Evolutionary conservation across 2,329 filamentous ascomycete species (phyloP).

Genomic region (Colletotrichum euphorbiae): DNA sequence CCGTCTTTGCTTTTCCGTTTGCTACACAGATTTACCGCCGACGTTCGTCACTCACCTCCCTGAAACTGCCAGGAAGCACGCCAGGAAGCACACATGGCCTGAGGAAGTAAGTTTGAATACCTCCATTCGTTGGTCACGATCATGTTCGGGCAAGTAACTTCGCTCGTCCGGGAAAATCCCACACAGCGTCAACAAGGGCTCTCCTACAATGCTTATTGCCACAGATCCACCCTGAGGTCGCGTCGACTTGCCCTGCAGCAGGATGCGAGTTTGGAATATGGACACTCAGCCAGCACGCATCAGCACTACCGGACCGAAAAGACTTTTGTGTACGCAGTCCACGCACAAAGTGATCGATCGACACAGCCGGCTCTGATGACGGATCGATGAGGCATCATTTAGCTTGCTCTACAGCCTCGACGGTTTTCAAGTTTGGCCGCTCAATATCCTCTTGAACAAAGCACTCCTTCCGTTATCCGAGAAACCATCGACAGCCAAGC

Average conservation of each 20-base stretch:
- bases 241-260: slow-evolving; percentile 13
- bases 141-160: slow-evolving; percentile 4
- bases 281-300: neutral
- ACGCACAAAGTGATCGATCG: no score
- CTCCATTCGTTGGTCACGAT: slow-evolving; percentile 8
- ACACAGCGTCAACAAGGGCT: slow-evolving; percentile 5
- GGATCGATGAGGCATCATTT: no score
- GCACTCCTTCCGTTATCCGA: neutral
- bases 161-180: neutral
- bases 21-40: neutral
- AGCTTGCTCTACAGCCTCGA: no score
- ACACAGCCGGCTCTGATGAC: no score
- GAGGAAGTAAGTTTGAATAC: neutral
- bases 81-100: slow-evolving; percentile 7
- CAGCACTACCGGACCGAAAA: neutral
- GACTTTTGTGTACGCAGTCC: no score
- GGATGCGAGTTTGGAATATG: no score
- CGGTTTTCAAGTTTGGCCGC: no score
- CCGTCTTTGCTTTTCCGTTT: slow-evolving; percentile 26
- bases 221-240: slow-evolving; percentile 10
- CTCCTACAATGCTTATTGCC: slow-evolving; percentile 16
- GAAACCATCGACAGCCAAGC: neutral
- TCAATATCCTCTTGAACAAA: neutral
- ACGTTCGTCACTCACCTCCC: neutral
- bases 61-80: slow-evolving; percentile 19